Percentiles rank a stretch among this genome's conserved stretches.
phyloP scores from a whole-genome alignment of 371 early-diverging fungal genomes.

The Thermomucor indicae-seudaticae region DNA sequence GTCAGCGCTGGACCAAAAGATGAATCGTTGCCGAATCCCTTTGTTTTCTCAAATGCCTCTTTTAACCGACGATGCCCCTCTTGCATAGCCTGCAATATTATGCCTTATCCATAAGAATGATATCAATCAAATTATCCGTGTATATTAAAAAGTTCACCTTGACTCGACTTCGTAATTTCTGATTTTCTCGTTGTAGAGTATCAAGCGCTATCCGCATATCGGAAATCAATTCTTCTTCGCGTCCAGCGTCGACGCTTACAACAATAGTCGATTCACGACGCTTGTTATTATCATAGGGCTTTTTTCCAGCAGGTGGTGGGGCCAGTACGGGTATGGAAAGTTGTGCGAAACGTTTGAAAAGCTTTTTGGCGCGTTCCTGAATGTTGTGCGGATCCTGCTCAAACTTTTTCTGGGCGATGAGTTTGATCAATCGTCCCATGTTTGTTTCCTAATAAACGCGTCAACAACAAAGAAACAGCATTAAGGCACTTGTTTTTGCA shows the following conservation, averaged over 20 bases:
- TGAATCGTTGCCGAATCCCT: slow-evolving; percentile 1
- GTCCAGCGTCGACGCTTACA: slow-evolving; percentile 29
- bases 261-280: slow-evolving; percentile 7
- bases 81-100: slow-evolving; percentile 22
- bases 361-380: slow-evolving; percentile 19
- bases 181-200: slow-evolving; percentile 33
- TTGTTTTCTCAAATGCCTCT: slow-evolving; percentile 32
- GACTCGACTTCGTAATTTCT: slow-evolving; percentile 24
- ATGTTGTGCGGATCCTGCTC: slow-evolving; percentile 29
- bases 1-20: neutral
- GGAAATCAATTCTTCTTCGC: slow-evolving; percentile 34
- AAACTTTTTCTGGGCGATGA: slow-evolving; percentile 31
- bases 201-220: slow-evolving; percentile 36
- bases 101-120: too few species aligned
- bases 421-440: slow-evolving; percentile 44
- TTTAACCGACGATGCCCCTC: slow-evolving; percentile 30
- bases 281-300: neutral
- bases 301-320: slow-evolving; percentile 6
- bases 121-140: too few species aligned
- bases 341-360: slow-evolving; percentile 31
- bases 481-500: neutral
- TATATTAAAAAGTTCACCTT: slow-evolving; percentile 22
- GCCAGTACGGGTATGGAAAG: slow-evolving; percentile 35
- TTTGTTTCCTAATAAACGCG: slow-evolving; percentile 33
- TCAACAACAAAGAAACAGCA: neutral